Evolutionary conservation across 2,329 filamentous ascomycete species (phyloP), one percentile per base, ranked within the genome.

Genomic region (Diaporthe sp.): DNA sequence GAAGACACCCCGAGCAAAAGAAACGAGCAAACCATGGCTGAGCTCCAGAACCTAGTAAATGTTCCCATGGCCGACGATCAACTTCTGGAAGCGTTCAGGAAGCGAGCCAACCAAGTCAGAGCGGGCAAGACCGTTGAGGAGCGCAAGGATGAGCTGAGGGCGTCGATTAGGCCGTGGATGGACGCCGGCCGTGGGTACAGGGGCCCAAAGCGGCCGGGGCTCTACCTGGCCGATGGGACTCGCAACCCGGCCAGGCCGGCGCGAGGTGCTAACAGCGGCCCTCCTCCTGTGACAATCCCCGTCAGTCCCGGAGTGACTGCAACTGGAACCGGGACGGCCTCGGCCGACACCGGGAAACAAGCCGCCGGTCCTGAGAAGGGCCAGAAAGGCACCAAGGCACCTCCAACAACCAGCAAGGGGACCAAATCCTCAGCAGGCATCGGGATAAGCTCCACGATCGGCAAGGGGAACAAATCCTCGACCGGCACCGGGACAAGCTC

Each of bases 161-260:
- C 3, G 22, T 1, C 7, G 15, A 4, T 25, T 4, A 2, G 1
- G 46, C 46, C 65, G 46, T 53, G 46, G 65, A 53, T 53, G 1
- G 7, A 53, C 0, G 4, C 22, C 31, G 65, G 65, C 8, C 7
- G 19, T n/a, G 6, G 2, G 2, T 68, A 53, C 65, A 13, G 4
- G 13, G 65, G 46, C 4, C 12, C 12, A 15, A 39, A 4, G 65
- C 31, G 22, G 13, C 22, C 49, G 19, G 31, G 46, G 22, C 65
- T 68, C 31, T 68, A 39, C 65, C 46, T 53, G n/a, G 22, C 15
- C 2, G 65, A 68, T n/a, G 65, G 65, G 31, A 39, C 22, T 22
- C 65, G 46, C 31, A 68, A 68, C 65, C 65, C 65, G n/a, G 65
- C n/a, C 2, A 53, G 46, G 15, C 22, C 22, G 42, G 28, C 12